phyloP scores from a whole-genome alignment of 192 early-diverging fungal species.

The Coemansia sp. region DNA sequence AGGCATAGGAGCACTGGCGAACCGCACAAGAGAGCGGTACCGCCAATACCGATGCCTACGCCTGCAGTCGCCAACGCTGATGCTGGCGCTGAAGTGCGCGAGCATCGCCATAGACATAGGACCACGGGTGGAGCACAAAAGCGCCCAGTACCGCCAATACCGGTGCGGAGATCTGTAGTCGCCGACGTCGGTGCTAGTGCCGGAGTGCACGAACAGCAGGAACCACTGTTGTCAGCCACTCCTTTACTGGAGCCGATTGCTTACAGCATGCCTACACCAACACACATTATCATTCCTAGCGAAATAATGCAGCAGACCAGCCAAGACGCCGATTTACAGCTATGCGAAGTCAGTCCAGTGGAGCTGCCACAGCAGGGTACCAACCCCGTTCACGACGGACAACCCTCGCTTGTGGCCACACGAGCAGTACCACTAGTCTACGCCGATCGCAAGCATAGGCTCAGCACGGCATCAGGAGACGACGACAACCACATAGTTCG shows the following conservation, averaged over 20 bases:
- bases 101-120: constrained; percentile 9
- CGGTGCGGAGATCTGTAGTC: constrained; percentile 5
- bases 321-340: constrained; percentile 2
- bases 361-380: background rate
- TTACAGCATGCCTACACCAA: background rate
- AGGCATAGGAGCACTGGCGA: background rate
- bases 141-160: constrained; percentile 9
- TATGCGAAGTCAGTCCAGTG: background rate
- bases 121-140: background rate
- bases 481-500: constrained; percentile 13
- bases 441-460: constrained; percentile 1
- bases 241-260: background rate
- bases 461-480: constrained; percentile 24
- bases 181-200: background rate
- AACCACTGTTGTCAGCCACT: background rate
- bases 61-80: background rate
- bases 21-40: background rate
- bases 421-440: background rate
- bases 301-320: constrained; percentile 4
- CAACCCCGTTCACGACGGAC: background rate
- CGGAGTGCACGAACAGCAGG: background rate
- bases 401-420: background rate
- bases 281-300: background rate
- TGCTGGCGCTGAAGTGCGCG: background rate
- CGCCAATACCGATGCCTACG: constrained; percentile 19